Base-by-base conservation (phyloP, 495 filamentous ascomycete genomes). In the Hyaloscypha hepaticicola region DNA sequence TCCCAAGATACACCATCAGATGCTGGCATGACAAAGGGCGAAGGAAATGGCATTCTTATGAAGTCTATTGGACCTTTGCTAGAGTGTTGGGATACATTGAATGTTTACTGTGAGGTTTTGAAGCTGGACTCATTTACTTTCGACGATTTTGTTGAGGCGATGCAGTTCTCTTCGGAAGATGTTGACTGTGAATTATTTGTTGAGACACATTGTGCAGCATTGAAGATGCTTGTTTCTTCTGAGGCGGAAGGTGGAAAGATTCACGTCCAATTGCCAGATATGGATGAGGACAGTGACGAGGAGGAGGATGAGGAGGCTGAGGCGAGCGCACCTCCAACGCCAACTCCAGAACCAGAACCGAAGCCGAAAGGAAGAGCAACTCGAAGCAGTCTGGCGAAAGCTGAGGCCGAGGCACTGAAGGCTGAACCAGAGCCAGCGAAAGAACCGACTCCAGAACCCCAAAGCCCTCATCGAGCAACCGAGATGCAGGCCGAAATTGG, bases 61-160 rank as follows among this genome's bases (percentile, higher is more conserved):
- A 85, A 89, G 70, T 91, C 91, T 2, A 85, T 96, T 11, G 92
- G 92, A 1, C 80, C 84, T 14, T 78, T 97, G 11, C 77, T 97
- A 28, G 93, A 96, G 75, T 91, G 88, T 0, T 99, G 96, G 96
- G 90, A 96, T 65, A 97, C 93, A 6, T 81, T 99, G 26, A 98
- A 96, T 71, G 94, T 98, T 33, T 97, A 96, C 72, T 96, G 92
- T 69, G 90, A 96, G 71, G 88, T 97, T 11, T 96, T 92, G 69
- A 85, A 90, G 67, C 81, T 99, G 25, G 95, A 99, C 73, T 97
- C 94, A 0, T 99, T 98, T 71, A 98, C 94, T 0, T 94, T 99
- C 70, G 95, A 99, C 72, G 96, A 99, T 76, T 98, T 91, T 70
- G 76, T 96, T 22, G 91, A 97, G 70, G 90, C 94, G 5, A 86